Base-by-base conservation (phyloP, 352 stramenopile genomes). In the Globisporangium nagaii region DNA sequence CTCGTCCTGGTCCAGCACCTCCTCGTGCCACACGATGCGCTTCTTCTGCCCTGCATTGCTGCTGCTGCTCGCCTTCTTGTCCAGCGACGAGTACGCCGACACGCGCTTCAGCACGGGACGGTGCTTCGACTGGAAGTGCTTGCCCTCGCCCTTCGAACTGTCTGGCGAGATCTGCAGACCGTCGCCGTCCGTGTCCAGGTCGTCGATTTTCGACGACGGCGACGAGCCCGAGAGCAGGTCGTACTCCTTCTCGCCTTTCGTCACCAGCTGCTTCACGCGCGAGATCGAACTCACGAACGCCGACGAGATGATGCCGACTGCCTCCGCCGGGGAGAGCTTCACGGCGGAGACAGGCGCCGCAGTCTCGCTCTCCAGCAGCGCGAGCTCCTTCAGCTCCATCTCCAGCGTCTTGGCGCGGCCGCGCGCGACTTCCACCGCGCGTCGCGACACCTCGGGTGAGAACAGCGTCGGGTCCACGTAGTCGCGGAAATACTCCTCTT, bases 401-500 rank as follows among this genome's bases (percentile, higher is more conserved):
- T 88, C 82, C 34, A 94, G 66, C 3, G 60, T 71, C 52, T 86
- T 84, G 7, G 84, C 84, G 27, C 84, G 79, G 20, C 84, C 75
- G 59, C 90, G 81, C 0, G 84, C 84, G n/a, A 92, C 70, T 30
- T 94, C 84, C 59, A 94, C 84, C 10, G 82, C 81, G 42, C 91
- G 82, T 22, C 84, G 71, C 8, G 84, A 94, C 3, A 93, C 70
- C 22, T 94, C 84, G 0, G 84, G 78, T 1, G 82, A 93, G 57
- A 94, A 94, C 5, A 94, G 63, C 31, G 73, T 86, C 47, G 76
- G 63, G 66, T 94, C 79, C 10, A 92, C 80, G 40, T 90, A 90
- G 49, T 91, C 82, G 35, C 65, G 59, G 22, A 54, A 35, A 31
- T 58, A 57, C 17, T 36, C 49, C 22, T 90, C 75, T 30, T 73